These are phyloP conservation scores for Fusarium sp. DNA, from an alignment of 2,329 filamentous ascomycete species.

Conservation along the genomic window DNA sequence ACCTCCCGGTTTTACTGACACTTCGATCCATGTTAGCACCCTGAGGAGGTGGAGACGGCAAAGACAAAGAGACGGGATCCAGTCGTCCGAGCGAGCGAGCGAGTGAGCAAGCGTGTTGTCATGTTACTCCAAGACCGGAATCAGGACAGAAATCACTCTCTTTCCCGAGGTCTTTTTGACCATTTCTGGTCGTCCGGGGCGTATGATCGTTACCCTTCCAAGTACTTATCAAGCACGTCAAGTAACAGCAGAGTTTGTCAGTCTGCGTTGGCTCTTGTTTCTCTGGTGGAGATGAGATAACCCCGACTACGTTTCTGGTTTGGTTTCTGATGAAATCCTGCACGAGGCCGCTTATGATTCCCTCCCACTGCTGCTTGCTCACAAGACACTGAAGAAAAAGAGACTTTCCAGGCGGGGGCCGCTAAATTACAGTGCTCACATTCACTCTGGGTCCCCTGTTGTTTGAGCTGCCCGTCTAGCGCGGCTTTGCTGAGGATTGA, in stretches of 20 bases:
- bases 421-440: slow-evolving; percentile 33
- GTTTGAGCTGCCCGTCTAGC: slow-evolving; percentile 19
- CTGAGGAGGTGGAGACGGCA: not conserved
- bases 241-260: not conserved
- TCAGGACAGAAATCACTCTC: slow-evolving; percentile 5
- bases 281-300: slow-evolving; percentile 14
- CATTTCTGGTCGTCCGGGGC: not conserved
- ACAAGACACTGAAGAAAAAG: slow-evolving; percentile 31
- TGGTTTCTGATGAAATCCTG: slow-evolving; percentile 19
- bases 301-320: slow-evolving; percentile 33
- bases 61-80: not conserved
- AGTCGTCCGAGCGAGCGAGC: not conserved
- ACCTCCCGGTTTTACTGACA: not conserved
- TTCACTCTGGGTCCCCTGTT: slow-evolving; percentile 25
- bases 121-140: slow-evolving; percentile 2
- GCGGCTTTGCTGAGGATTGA: not conserved
- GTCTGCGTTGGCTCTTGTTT: slow-evolving; percentile 5
- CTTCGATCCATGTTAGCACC: not conserved
- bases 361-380: not conserved
- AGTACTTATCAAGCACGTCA: not conserved
- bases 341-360: not conserved
- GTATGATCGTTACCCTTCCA: not conserved
- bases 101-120: not conserved
- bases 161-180: not conserved
- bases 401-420: slow-evolving; percentile 22